Evolutionary conservation across 768 basidiomycete species (phyloP).

Genomic region (Mycena epipterygia): DNA sequence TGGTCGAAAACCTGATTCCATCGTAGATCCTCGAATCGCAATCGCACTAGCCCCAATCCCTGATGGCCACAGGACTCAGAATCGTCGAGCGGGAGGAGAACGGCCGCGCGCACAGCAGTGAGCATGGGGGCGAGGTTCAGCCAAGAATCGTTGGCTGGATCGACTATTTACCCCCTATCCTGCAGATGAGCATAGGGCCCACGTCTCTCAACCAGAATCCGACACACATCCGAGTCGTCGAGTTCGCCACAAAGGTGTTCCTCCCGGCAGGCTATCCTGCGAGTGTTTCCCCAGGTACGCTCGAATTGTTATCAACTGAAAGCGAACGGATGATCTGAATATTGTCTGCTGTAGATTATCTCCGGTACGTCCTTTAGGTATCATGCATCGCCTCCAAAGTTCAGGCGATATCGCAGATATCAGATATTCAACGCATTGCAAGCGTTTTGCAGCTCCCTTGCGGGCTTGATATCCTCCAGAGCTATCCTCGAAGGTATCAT

Average conservation of each 20-base stretch:
- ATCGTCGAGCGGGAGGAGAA: constrained; percentile 27
- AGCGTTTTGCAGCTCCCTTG: constrained; percentile 78
- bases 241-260: constrained; percentile 63
- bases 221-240: constrained; percentile 9
- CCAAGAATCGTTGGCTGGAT: constrained; percentile 5
- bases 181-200: constrained; percentile 1
- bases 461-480: constrained; percentile 73
- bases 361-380: constrained; percentile 54
- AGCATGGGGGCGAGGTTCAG: constrained; percentile 24
- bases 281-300: constrained; percentile 70
- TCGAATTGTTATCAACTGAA: background rate
- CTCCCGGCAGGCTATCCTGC: constrained; percentile 74
- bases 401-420: constrained; percentile 57
- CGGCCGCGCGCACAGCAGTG: constrained; percentile 21
- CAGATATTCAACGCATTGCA: constrained; percentile 77
- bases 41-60: background rate
- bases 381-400: background rate
- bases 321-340: too few species aligned
- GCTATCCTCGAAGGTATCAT: constrained; percentile 74
- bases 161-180: background rate
- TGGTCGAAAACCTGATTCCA: background rate
- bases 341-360: constrained; percentile 64
- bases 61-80: constrained; percentile 6
- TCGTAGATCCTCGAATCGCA: background rate
- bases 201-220: background rate